A percentile compares a stretch with the other conserved stretches of the same genome.
Evolutionary conservation across 768 basidiomycete genomes (phyloP).

Genomic region (Kwoniella sp.): DNA sequence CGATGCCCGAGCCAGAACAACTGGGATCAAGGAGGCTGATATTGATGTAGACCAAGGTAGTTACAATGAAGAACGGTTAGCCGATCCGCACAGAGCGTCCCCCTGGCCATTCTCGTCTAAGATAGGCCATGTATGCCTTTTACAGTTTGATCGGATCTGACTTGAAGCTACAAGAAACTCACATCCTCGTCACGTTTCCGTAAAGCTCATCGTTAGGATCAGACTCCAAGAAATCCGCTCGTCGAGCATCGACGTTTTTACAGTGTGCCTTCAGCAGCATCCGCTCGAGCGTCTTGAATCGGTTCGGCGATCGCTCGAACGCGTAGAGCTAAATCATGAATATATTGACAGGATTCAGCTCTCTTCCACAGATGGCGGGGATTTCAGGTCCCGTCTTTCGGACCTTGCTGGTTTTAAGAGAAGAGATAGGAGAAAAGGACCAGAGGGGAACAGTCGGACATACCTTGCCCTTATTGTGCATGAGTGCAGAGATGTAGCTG

Average conservation of each 20-base stretch:
- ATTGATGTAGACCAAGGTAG: not conserved
- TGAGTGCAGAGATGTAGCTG: slow-evolving; percentile 84
- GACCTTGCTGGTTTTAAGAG: no score
- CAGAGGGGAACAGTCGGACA: slow-evolving; percentile 31
- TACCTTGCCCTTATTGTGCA: slow-evolving; percentile 80
- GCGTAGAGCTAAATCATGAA: slow-evolving; percentile 63
- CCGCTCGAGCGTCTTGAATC: slow-evolving; percentile 77
- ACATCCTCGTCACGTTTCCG: slow-evolving; percentile 81
- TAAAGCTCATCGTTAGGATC: slow-evolving; percentile 70
- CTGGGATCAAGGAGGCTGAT: slow-evolving; percentile 87
- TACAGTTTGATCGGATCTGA: no score
- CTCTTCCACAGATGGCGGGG: no score
- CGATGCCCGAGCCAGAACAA: slow-evolving; percentile 91
- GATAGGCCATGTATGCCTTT: no score
- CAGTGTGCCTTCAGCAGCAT: slow-evolving; percentile 88
- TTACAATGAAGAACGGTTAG: no score
- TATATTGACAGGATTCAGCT: not conserved
- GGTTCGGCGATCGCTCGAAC: slow-evolving; percentile 80
- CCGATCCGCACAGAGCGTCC: no score
- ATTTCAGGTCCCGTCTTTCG: no score
- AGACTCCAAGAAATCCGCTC: slow-evolving; percentile 80
- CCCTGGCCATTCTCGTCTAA: no score
- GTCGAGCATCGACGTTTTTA: slow-evolving; percentile 72
- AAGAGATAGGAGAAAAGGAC: no score
- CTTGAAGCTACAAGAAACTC: slow-evolving; percentile 46